Evolutionary conservation across 2,329 filamentous ascomycete genomes (phyloP), one percentile per base, ranked within the genome.

Genomic region (Talaromyces sp.): DNA sequence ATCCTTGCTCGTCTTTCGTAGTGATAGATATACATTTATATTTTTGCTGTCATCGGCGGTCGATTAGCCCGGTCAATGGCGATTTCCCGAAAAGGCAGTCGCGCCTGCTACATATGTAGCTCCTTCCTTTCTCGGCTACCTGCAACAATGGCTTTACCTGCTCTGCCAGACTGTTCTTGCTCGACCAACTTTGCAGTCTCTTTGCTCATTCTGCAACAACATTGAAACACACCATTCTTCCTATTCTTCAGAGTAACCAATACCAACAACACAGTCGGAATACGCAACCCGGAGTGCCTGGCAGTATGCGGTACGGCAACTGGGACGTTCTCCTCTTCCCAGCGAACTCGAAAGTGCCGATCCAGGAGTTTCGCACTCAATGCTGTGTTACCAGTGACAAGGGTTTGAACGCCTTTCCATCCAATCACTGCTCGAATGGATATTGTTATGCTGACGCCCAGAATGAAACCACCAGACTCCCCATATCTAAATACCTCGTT

Each of bases 321-420:
- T 96, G 91, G 92, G 92, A 96, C 70, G 84, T 95, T 60, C 84
- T 96, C 51, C 80, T 96, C 64, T 96, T 96, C 72, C 88, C 90
- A 0, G 78, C 79, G 74, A 82, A 84, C 63, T 86, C 82, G 67
- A 87, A 86, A 68, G 77, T 89, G 13, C 92, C 92, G 0, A 75
- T 93, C 60, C 90, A 91, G 73, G 92, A 96, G 75, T 96, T 95
- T 81, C 88, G 87, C 70, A 91, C 90, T 8, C 82, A 85, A 63
- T 96, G 90, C 72, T 88, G 89, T 72, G 85, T 88, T 33, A 83
- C 87, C 39, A 77, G 77, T 61, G 83, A 85, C 64, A 72, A 71
- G 65, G 77, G 78, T 77, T 64, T 60, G 44, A 30, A 30, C 28
- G 28, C 72, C 53, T 62, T 22, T 15, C 4, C 32, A 72, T 70